These are phyloP conservation scores for Hibiscus trionum DNA, from an alignment of 345 rosid species.

Conservation along the genomic window DNA sequence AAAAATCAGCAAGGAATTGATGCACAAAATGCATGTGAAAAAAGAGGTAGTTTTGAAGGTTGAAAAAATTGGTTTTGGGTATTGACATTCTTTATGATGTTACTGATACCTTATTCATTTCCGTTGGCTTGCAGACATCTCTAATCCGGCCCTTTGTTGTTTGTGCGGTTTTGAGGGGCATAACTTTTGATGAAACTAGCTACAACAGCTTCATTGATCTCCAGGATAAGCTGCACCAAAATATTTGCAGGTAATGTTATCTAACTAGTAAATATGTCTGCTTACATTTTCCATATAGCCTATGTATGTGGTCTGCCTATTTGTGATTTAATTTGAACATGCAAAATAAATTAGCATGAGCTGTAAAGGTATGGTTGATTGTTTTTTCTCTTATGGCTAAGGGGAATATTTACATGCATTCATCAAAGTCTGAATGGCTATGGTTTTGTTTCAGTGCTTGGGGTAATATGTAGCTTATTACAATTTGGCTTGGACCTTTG, in stretches of 20 bases:
- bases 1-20: slow-evolving; percentile 34
- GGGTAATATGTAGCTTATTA: neutral
- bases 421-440: neutral
- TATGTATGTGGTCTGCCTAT: neutral
- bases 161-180: slow-evolving; percentile 84
- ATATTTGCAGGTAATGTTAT: slow-evolving; percentile 67
- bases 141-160: slow-evolving; percentile 59
- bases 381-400: neutral
- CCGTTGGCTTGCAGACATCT: slow-evolving; percentile 44
- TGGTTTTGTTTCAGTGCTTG: neutral
- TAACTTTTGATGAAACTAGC: slow-evolving; percentile 72
- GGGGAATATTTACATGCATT: neutral
- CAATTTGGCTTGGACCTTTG: neutral
- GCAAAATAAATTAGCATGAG: neutral
- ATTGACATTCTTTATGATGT: neutral
- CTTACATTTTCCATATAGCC: too few species aligned
- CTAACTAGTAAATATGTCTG: neutral
- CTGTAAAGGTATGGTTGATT: neutral
- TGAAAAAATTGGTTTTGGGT: neutral
- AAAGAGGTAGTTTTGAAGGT: slow-evolving; percentile 40
- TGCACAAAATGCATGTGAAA: slow-evolving; percentile 64
- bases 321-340: neutral
- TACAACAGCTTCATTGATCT: slow-evolving; percentile 95
- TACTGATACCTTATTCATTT: neutral
- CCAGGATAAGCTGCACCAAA: slow-evolving; percentile 94